phyloP scores from a whole-genome alignment of 1,284 basidiomycete genomes.

The Cutaneotrichosporon sp. region DNA sequence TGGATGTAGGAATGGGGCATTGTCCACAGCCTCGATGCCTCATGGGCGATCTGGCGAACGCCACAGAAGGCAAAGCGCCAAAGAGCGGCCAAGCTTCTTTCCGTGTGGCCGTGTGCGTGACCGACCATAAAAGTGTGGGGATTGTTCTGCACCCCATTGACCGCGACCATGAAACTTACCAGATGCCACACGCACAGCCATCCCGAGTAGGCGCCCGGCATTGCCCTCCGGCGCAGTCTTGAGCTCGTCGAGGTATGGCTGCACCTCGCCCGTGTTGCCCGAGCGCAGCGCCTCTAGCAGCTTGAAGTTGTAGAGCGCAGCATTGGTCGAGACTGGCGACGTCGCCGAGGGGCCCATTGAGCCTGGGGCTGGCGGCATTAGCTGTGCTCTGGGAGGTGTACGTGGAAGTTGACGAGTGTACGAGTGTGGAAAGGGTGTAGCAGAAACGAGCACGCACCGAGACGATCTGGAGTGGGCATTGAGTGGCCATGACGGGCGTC shows the following conservation, averaged over 20 bases:
- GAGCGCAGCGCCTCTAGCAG: conserved; percentile 73
- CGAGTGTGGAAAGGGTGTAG: not conserved
- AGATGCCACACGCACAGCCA: conserved; percentile 81
- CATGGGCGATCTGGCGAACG: too few species aligned
- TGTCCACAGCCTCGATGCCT: too few species aligned
- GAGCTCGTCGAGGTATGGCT: conserved; percentile 78
- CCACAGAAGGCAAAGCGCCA: conserved; percentile 1
- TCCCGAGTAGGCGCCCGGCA: conserved; percentile 74
- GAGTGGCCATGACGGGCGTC: not conserved
- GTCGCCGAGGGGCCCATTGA: not conserved
- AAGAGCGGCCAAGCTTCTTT: not conserved
- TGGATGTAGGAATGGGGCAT: too few species aligned
- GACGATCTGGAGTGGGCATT: not conserved
- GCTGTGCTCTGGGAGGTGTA: not conserved
- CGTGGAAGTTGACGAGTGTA: not conserved
- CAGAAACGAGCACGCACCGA: too few species aligned
- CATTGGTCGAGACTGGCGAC: conserved; percentile 8
- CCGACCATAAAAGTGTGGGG: conserved; percentile 2
- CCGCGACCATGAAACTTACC: conserved; percentile 60
- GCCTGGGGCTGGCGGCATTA: not conserved
- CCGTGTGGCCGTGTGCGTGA: conserved; percentile 3
- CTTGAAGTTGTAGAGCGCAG: conserved; percentile 72
- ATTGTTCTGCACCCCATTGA: not conserved
- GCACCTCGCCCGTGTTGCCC: conserved; percentile 76
- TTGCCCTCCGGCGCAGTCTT: conserved; percentile 57